These are phyloP conservation scores for Rhododendron mucronatum DNA, from an alignment of 148 eudicot species.

Conservation along the genomic window DNA sequence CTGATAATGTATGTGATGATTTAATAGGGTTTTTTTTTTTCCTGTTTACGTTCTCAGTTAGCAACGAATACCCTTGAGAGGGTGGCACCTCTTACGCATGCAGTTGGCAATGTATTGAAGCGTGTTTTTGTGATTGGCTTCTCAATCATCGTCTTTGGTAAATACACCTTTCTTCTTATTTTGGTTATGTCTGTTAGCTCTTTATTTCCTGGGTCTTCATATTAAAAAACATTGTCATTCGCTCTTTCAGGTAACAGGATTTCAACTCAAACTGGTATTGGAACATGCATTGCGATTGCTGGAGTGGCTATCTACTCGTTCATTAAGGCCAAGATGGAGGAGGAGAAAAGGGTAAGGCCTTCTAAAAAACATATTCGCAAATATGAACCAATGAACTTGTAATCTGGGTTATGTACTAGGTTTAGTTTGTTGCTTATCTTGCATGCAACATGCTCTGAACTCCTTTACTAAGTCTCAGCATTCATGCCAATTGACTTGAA, in stretches of 20 bases:
- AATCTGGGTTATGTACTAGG: not conserved
- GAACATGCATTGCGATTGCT: constrained; percentile 91
- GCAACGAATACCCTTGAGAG: constrained; percentile 99
- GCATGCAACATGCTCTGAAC: not conserved
- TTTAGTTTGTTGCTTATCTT: not conserved
- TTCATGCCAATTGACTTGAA: not conserved
- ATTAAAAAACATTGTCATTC: not conserved
- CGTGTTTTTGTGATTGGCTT: constrained; percentile 99
- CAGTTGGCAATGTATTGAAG: constrained; percentile 97
- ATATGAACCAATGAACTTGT: not conserved
- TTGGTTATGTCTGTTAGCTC: not conserved
- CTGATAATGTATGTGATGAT: not conserved
- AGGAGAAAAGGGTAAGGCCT: constrained; percentile 84
- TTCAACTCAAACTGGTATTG: constrained; percentile 92
- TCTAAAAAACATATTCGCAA: not conserved
- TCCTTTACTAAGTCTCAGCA: not conserved
- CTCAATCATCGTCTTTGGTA: constrained; percentile 88
- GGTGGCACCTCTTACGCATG: constrained; percentile 99
- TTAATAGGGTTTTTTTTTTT: not conserved
- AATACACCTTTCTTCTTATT: not conserved
- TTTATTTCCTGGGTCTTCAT: not conserved
- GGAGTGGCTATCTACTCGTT: constrained; percentile 90
- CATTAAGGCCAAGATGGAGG: constrained; percentile 97
- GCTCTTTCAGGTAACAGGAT: constrained; percentile 75
- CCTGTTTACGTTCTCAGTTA: constrained; percentile 42